Conservation (phyloP, 73 alveolate species). For the Stentor coeruleus region DNA sequence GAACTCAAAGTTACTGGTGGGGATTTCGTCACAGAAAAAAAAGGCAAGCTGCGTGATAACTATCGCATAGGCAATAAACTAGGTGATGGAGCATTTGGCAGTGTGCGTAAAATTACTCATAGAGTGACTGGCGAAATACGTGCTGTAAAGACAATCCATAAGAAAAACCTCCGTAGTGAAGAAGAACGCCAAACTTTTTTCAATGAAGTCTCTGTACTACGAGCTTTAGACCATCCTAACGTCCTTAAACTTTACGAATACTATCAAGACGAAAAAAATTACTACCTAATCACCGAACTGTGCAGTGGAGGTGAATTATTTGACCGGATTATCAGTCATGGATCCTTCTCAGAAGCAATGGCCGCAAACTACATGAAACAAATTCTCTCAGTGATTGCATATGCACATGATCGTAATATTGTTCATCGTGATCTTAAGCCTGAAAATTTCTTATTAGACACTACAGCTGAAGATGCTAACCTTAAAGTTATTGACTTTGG, state of each 20-base stretch:
- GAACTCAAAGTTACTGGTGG: neutral
- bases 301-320: slow-evolving; percentile 54
- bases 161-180: neutral
- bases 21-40: neutral
- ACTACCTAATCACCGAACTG: neutral
- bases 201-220: neutral
- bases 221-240: slow-evolving; percentile 15
- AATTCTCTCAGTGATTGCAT: slow-evolving; percentile 40
- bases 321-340: slow-evolving; percentile 30
- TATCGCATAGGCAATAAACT: neutral
- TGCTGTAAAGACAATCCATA: neutral
- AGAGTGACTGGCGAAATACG: neutral
- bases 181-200: neutral
- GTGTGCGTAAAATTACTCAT: neutral
- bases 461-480: slow-evolving; percentile 28
- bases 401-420: slow-evolving; percentile 39
- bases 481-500: slow-evolving; percentile 57
- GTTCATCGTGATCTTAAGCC: slow-evolving; percentile 58
- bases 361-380: slow-evolving; percentile 39
- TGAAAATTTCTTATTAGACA: slow-evolving; percentile 52
- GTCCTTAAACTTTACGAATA: neutral
- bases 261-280: neutral
- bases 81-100: neutral
- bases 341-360: slow-evolving; percentile 29
- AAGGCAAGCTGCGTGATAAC: neutral